Base-by-base conservation (phyloP, 768 basidiomycete species). In the Mycena vulgaris region DNA sequence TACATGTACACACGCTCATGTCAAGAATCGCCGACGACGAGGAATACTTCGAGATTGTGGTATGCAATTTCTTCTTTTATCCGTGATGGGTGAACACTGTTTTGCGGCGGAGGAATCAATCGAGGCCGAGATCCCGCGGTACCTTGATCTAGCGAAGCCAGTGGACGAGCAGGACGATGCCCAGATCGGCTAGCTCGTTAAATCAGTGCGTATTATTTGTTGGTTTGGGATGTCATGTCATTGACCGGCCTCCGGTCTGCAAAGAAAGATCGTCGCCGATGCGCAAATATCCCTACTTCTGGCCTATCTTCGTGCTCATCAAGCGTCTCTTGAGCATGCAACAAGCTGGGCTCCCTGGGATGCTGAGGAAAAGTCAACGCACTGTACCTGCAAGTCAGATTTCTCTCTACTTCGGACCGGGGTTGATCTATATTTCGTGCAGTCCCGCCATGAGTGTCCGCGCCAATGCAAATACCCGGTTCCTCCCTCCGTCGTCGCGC, bases 281-380 rank as follows among this genome's bases (percentile, higher is more conserved):
- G 5, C n/a, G n/a, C n/a, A n/a, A n/a, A n/a, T n/a, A n/a, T n/a
- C n/a, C n/a, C n/a, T n/a, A n/a, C n/a, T n/a, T n/a, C n/a, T n/a
- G n/a, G n/a, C n/a, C n/a, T n/a, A n/a, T n/a, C n/a, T n/a, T n/a
- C n/a, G n/a, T n/a, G n/a, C 63, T 33, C 28, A 35, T 65, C 28
- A 37, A 37, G 14, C 63, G 63, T 23, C 56, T 56, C 42, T 16
- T 65, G n/a, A 47, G 53, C 16, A 39, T 51, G 10, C 62, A 37
- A 47, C 27, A 25, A 2, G 51, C 49, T 3, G 62, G 62, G 17
- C 62, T 63, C 11, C 21, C 37, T 3, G 10, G 39, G 6, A 31
- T 28, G 13, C n/a, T n/a, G n/a, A n/a, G n/a, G n/a, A n/a, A n/a
- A n/a, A n/a, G n/a, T n/a, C 62, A 40, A 40, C 23, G 16, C 5